Evolutionary conservation across 306 rosid genomes (phyloP).

Genomic region (Neltuma alba): DNA sequence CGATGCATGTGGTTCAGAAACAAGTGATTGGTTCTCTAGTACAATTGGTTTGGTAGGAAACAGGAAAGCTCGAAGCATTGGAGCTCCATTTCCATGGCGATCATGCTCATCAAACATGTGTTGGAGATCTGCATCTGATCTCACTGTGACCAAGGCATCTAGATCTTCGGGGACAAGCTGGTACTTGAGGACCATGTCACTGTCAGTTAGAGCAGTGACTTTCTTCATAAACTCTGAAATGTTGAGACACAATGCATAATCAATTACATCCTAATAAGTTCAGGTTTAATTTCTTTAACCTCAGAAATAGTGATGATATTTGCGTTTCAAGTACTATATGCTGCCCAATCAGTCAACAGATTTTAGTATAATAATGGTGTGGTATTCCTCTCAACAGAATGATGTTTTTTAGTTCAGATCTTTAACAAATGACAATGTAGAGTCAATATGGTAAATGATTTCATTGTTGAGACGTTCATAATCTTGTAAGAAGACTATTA

Average conservation of each 20-base stretch:
- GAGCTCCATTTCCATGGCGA: slow-evolving; percentile 43
- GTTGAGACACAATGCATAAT: not conserved
- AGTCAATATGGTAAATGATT: not conserved
- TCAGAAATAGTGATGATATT: not conserved
- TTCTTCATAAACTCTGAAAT: slow-evolving; percentile 68
- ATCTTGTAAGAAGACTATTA: not conserved
- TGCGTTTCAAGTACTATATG: not conserved
- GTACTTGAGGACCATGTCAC: slow-evolving; percentile 73
- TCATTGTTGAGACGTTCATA: not conserved
- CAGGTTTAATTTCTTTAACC: not conserved
- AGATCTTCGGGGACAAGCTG: slow-evolving; percentile 67
- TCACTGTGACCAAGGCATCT: slow-evolving; percentile 65
- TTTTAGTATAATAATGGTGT: not conserved
- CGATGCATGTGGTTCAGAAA: slow-evolving; percentile 39
- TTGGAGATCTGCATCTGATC: slow-evolving; percentile 69
- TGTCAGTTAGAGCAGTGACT: slow-evolving; percentile 50
- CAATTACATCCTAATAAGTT: not conserved
- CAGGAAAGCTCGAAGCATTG: slow-evolving; percentile 66
- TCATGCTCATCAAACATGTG: slow-evolving; percentile 79
- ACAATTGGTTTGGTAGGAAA: slow-evolving; percentile 51
- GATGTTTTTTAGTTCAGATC: not conserved
- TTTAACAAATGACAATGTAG: not conserved
- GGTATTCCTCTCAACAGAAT: not conserved
- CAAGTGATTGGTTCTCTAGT: slow-evolving; percentile 38
- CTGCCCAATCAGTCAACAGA: too few relatives aligned